Evolutionary conservation across 1,284 basidiomycete genomes (phyloP).

Genomic region (Fomitopsis palustris): DNA sequence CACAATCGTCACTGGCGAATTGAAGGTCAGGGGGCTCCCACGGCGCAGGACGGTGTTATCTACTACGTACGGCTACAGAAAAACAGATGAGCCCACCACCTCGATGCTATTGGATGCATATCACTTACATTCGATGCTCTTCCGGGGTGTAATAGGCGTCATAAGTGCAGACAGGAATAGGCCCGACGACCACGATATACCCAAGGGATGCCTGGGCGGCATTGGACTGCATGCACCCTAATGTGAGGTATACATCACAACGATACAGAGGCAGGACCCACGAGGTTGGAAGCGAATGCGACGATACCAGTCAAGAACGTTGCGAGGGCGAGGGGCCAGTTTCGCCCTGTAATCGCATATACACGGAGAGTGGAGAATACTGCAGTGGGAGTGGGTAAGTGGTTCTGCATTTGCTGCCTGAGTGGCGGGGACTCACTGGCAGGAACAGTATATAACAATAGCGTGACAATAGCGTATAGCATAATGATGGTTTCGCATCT

Average conservation of each 20-base stretch:
- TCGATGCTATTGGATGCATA: background rate
- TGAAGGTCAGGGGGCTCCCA: background rate
- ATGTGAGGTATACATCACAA: background rate
- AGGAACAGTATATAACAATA: background rate
- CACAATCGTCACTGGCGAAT: background rate
- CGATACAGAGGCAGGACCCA: background rate
- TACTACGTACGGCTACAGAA: too few relatives aligned
- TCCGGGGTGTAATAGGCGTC: background rate
- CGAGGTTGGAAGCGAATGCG: background rate
- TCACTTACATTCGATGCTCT: background rate
- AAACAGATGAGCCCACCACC: too few relatives aligned
- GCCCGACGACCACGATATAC: background rate
- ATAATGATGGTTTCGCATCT: background rate
- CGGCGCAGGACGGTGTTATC: too few relatives aligned
- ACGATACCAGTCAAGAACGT: background rate
- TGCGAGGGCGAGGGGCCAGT: background rate
- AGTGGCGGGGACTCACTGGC: background rate
- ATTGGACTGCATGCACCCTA: background rate
- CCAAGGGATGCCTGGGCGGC: background rate
- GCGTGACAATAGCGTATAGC: background rate
- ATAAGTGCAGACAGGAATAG: background rate
- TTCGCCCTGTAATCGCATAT: background rate
- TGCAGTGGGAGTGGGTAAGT: background rate
- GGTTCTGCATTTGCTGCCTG: background rate
- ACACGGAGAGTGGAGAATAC: slow-evolving; percentile 1